Evolutionary conservation across 352 stramenopile genomes (phyloP), one percentile per base, ranked within the genome.

Genomic region (Globisporangium emineosum): DNA sequence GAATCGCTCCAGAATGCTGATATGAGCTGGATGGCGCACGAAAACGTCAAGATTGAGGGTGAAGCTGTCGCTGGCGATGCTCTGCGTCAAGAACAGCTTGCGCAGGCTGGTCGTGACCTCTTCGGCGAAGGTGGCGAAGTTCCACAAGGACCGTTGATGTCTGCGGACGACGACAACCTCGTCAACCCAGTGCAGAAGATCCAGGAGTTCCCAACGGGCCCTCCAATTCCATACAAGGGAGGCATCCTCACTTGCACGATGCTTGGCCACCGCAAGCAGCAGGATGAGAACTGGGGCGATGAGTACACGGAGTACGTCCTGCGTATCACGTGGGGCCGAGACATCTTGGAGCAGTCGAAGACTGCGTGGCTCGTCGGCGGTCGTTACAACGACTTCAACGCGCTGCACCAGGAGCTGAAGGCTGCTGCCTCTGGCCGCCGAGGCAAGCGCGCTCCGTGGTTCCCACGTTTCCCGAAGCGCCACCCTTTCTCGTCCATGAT

Each of bases 371-470:
- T 96, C 59, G 84, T 94, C 1, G 88, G 88, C 25, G 81, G 88
- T 60, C 86, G 88, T 33, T 96, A 96, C 84, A 96, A 96, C 66
- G 88, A 96, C 76, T 96, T 96, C 67, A 96, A 96, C 59, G 84
- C 86, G 23, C 79, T 96, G 21, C 88, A 96, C 76, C 88, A 96
- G 51, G 88, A 96, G 68, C 78, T 96, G 32, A 96, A 96, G 73
- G 79, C 86, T 5, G 88, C 88, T 29, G 88, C 88, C 45, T 94
- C 84, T 1, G 88, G 88, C 10, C 83, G 86, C 47, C 85, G 86
- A 42, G 88, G 88, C 62, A 96, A 96, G 75, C 86, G 88, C 29
- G 86, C 86, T 25, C 88, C 88, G 64, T 96, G 88, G 88, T 96
- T 96, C 77, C 88, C 88, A 50, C 88, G 88, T 4, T 96, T 96